Conservation (phyloP, 352 stramenopile genomes). For the Peronospora tabacina region DNA sequence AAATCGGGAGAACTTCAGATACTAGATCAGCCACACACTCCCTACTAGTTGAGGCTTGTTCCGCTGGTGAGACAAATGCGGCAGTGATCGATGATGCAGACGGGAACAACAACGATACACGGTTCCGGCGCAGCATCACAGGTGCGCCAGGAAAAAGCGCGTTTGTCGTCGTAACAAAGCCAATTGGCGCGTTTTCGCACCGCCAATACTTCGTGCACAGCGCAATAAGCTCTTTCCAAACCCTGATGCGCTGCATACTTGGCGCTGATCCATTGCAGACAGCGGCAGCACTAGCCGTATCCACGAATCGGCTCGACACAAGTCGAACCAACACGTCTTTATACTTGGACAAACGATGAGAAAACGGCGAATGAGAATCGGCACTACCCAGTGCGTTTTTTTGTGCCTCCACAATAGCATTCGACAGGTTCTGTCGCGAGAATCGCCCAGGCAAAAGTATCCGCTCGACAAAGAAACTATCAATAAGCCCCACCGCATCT, state of each 20-base stretch:
- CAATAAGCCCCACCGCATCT: conserved; percentile 29
- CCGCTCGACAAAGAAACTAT: conserved; percentile 55
- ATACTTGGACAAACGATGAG: conserved; percentile 47
- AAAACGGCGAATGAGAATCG: conserved; percentile 23
- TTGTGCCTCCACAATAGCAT: conserved; percentile 44
- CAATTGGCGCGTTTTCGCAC: conserved; percentile 58
- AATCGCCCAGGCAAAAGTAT: conserved; percentile 58
- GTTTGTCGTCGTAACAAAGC: conserved; percentile 44
- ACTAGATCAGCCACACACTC: conserved; percentile 49
- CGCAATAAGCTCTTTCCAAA: conserved; percentile 61
- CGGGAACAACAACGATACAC: conserved; percentile 56
- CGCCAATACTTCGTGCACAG: conserved; percentile 69
- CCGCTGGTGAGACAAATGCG: conserved; percentile 34
- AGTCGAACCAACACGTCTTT: conserved; percentile 53
- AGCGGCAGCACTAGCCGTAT: conserved; percentile 10
- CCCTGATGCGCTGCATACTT: conserved; percentile 34
- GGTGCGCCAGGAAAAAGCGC: conserved; percentile 45
- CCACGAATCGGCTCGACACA: conserved; percentile 35
- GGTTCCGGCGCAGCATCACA: conserved; percentile 60
- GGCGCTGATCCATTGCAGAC: conserved; percentile 21
- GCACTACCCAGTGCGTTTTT: conserved; percentile 23
- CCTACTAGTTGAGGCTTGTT: conserved; percentile 14
- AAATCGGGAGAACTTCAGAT: conserved; percentile 50
- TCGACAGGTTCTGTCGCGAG: conserved; percentile 56
- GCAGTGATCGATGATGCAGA: conserved; percentile 44